A percentile compares a stretch with the other conserved stretches of the same genome.
Conservation (phyloP, 1,139 yeast species). For the Geotrichum phurueaensis region DNA sequence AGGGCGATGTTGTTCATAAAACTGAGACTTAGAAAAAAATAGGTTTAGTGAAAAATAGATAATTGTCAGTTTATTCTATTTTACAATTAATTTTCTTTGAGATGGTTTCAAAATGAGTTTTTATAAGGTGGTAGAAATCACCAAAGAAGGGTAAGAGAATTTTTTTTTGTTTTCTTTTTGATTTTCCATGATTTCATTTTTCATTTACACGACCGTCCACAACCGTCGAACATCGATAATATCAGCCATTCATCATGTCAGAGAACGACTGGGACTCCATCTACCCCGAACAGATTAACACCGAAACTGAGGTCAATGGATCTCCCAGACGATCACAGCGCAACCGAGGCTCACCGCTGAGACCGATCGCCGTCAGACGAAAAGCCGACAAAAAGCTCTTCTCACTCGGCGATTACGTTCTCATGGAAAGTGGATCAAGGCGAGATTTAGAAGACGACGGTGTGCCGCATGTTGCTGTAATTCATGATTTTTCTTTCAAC, state of each 20-base stretch:
- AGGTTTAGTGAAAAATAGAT: neutral
- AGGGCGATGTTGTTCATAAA: neutral
- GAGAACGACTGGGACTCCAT: slow-evolving; percentile 11
- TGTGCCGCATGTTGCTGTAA: slow-evolving; percentile 22
- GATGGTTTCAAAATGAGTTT: neutral
- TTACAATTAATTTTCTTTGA: neutral
- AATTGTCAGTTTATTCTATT: neutral
- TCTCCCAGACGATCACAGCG: neutral
- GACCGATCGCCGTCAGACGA: slow-evolving; percentile 20
- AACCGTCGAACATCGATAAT: neutral
- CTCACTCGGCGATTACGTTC: slow-evolving; percentile 24
- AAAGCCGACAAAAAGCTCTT: slow-evolving; percentile 19
- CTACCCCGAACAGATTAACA: neutral
- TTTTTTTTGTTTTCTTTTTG: neutral
- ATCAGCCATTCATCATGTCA: slow-evolving; percentile 15
- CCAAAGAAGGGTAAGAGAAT: neutral
- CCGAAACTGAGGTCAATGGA: neutral
- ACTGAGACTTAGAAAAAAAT: neutral
- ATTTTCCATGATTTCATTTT: neutral
- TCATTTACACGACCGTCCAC: neutral
- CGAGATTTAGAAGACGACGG: slow-evolving; percentile 11
- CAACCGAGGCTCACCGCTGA: neutral
- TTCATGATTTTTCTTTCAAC: slow-evolving; percentile 21
- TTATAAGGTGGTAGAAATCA: neutral
- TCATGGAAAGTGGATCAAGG: slow-evolving; percentile 18